phyloP scores from a whole-genome alignment of 148 eudicot species.

The Rhododendron kiyosumense region DNA sequence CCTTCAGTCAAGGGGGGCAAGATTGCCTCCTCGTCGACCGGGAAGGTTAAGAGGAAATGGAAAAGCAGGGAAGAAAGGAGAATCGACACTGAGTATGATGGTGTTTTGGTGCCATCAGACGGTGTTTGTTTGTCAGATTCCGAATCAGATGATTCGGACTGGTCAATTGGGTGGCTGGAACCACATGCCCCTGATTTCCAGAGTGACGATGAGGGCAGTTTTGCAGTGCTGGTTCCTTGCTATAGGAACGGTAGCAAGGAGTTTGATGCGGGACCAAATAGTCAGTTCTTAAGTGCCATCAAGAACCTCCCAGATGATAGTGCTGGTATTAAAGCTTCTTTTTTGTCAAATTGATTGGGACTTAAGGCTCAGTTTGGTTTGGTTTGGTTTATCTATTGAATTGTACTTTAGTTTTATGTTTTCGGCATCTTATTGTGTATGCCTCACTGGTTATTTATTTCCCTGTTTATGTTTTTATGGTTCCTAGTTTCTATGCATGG shows the following conservation, averaged over 20 bases:
- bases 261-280: constrained; percentile 28
- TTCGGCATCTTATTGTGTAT: background rate
- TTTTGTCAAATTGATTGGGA: background rate
- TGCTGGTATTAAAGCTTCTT: constrained; percentile 43
- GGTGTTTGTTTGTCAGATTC: constrained; percentile 86
- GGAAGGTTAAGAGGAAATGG: constrained; percentile 68
- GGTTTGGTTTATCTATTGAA: background rate
- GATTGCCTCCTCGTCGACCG: constrained; percentile 38
- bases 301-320: constrained; percentile 42
- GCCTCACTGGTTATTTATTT: background rate
- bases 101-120: constrained; percentile 79
- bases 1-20: constrained; percentile 32
- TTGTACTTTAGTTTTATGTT: background rate
- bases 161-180: constrained; percentile 97
- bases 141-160: constrained; percentile 92
- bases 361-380: background rate
- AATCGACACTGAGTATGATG: constrained; percentile 77
- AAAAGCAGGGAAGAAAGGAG: constrained; percentile 67
- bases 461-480: background rate
- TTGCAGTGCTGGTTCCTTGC: constrained; percentile 94
- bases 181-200: constrained; percentile 83
- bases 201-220: constrained; percentile 83
- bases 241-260: constrained; percentile 42
- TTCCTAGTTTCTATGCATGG: background rate
- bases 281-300: constrained; percentile 43